Evolutionary conservation across 129 eudicot species (phyloP).

Genomic region (Smallanthus sonchifolius): DNA sequence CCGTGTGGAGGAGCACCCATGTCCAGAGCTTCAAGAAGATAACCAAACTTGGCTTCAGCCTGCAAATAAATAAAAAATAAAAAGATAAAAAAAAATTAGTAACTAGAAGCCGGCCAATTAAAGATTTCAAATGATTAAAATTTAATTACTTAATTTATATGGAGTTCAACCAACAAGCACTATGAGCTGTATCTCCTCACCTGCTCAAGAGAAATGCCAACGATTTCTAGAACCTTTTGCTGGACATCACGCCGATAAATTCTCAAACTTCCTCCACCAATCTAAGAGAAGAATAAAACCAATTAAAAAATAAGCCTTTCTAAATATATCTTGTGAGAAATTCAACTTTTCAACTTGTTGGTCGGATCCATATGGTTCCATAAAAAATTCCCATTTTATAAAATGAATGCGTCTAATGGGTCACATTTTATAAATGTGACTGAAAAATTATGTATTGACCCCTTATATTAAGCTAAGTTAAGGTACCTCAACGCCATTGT

Average conservation of each 20-base stretch:
- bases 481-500: conserved; percentile 94
- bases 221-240: conserved; percentile 80
- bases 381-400: background rate
- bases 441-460: background rate
- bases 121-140: background rate
- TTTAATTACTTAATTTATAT: background rate
- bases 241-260: conserved; percentile 86
- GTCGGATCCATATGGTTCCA: background rate
- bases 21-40: conserved; percentile 93
- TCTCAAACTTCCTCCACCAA: conserved; percentile 99
- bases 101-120: background rate
- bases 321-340: background rate
- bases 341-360: background rate
- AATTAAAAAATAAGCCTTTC: background rate
- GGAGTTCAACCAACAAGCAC: conserved; percentile 3
- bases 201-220: conserved; percentile 89
- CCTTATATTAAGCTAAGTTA: background rate
- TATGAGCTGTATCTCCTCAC: conserved; percentile 31
- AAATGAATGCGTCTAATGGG: background rate
- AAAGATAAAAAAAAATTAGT: background rate
- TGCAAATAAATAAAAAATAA: conserved; percentile 30
- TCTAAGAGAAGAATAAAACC: conserved; percentile 35
- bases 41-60: conserved; percentile 99
- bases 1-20: conserved; percentile 99
- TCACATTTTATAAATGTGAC: background rate